phyloP scores from a whole-genome alignment of 495 filamentous ascomycete species.

The Hypomontagnella monticulosa region DNA sequence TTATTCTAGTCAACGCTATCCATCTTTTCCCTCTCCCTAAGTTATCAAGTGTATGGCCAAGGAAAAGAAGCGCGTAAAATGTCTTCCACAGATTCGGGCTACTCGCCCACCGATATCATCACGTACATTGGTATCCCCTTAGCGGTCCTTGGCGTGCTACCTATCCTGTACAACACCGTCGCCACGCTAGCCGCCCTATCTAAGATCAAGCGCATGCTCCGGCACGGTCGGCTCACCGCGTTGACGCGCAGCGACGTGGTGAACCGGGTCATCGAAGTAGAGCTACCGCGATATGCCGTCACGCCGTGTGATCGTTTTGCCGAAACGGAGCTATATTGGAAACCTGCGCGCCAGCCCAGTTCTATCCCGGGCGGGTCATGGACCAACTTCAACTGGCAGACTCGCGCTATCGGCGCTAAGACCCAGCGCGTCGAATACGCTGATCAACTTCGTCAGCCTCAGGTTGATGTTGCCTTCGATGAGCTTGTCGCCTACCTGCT shows the following conservation, averaged over 20 bases:
- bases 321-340: constrained; percentile 64
- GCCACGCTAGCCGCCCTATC: constrained; percentile 63
- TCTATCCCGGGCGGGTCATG: constrained; percentile 67
- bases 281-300: constrained; percentile 70
- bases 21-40: background rate
- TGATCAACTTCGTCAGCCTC: constrained; percentile 70
- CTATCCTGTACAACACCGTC: constrained; percentile 70
- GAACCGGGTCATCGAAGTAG: constrained; percentile 72
- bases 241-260: constrained; percentile 69
- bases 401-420: constrained; percentile 66
- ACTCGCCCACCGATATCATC: constrained; percentile 54
- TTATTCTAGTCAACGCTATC: background rate
- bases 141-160: constrained; percentile 72
- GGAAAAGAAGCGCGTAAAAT: constrained; percentile 13
- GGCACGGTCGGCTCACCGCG: constrained; percentile 61
- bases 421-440: constrained; percentile 70
- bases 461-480: constrained; percentile 72
- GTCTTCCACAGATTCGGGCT: constrained; percentile 35
- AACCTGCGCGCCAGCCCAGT: constrained; percentile 55
- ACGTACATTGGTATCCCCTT: constrained; percentile 70
- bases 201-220: constrained; percentile 65
- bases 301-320: constrained; percentile 65
- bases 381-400: constrained; percentile 72
- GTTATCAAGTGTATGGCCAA: background rate
- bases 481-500: constrained; percentile 68